phyloP scores from a whole-genome alignment of 305 asterid species.

The Fraxinus floribunda region DNA sequence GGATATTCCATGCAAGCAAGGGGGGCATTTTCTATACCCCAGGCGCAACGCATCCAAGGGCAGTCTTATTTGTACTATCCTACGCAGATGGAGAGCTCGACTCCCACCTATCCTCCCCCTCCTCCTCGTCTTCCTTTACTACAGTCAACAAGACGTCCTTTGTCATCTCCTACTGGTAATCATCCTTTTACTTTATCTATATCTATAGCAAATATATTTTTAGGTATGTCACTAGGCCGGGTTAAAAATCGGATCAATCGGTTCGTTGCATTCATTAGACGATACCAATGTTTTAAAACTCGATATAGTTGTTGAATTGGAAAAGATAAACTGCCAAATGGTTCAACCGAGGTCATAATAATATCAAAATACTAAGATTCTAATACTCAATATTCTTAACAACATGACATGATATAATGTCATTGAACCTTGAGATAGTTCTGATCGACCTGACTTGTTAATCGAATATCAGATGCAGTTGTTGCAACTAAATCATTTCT shows the following conservation, averaged over 20 bases:
- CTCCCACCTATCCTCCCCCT: conserved; percentile 47
- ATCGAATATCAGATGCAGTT: background rate
- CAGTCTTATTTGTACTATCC: conserved; percentile 78
- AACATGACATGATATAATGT: background rate
- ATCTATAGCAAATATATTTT: background rate
- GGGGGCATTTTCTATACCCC: conserved; percentile 54
- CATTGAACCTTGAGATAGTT: background rate
- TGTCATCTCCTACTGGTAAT: conserved; percentile 52
- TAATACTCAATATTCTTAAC: background rate
- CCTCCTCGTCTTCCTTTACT: conserved; percentile 39
- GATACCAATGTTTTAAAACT: background rate
- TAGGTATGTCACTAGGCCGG: background rate
- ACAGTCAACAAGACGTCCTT: conserved; percentile 50
- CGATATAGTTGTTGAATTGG: background rate
- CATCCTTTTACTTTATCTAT: background rate
- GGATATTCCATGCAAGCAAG: conserved; percentile 63
- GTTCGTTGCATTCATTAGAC: background rate
- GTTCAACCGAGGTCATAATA: background rate
- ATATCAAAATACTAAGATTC: background rate
- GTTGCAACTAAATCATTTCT: background rate
- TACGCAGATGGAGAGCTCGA: conserved; percentile 51
- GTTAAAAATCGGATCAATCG: background rate
- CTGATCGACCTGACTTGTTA: background rate
- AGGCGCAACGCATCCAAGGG: conserved; percentile 65
- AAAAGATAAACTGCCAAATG: too few species aligned